Conservation (phyloP, 345 rosid species). For the Arabidopsis thaliana region TAIR10.1 NC_003075.7:15906001-15906500, state of each 20-base stretch:
- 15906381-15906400: constrained; percentile 18
- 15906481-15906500: constrained; percentile 29
- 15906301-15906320: background rate
- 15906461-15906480: constrained; percentile 34
- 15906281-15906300: background rate
- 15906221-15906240: constrained; percentile 24
- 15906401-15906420: constrained; percentile 31
- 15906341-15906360: constrained; percentile 2
- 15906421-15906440: background rate
- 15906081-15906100: background rate
- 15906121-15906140: constrained; percentile 44
- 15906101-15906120: constrained; percentile 37
- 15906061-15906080: constrained; percentile 5
- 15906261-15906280: constrained; percentile 24
- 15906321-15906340: background rate
- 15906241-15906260: constrained; percentile 16
- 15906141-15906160: constrained; percentile 34
- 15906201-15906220: constrained; percentile 35
- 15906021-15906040: background rate
- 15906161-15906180: constrained; percentile 40
- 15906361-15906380: constrained; percentile 12
- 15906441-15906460: background rate
- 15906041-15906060: background rate
- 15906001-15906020: constrained; percentile 34
- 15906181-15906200: background rate